phyloP scores from a whole-genome alignment of 2,329 filamentous ascomycete genomes.

The Rutstroemia sp. region DNA sequence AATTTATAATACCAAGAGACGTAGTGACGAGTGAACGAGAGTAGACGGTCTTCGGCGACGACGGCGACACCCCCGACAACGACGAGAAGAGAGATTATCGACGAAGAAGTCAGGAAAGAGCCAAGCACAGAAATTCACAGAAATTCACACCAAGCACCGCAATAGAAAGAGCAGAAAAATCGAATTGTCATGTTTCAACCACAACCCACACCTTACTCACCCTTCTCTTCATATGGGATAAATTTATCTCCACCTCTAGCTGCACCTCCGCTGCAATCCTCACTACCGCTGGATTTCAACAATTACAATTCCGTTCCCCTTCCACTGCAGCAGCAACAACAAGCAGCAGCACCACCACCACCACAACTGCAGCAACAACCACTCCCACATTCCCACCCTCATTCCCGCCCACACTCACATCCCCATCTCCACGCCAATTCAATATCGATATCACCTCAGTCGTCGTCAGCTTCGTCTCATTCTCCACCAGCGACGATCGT shows the following conservation, averaged over 20 bases:
- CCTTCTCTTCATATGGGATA: conserved; percentile 21
- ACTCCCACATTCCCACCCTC: background rate
- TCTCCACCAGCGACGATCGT: background rate
- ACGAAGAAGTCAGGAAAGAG: background rate
- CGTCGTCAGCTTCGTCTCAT: conserved; percentile 14
- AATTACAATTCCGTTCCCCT: background rate
- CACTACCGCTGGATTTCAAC: conserved; percentile 6
- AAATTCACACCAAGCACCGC: background rate
- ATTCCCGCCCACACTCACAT: background rate
- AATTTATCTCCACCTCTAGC: conserved; percentile 8
- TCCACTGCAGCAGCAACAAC: background rate
- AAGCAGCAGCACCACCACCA: background rate
- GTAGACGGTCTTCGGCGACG: no score
- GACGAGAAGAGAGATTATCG: no score
- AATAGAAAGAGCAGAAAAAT: background rate
- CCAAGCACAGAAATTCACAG: background rate
- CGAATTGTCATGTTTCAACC: conserved; percentile 26
- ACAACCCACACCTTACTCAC: conserved; percentile 25
- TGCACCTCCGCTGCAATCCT: conserved; percentile 1
- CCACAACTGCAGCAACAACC: background rate
- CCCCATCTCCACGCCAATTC: conserved; percentile 5
- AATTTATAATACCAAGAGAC: no score
- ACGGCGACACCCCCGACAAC: no score
- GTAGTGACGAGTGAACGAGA: no score
- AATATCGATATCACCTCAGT: background rate